Base-by-base conservation (phyloP, 805 yeast genomes). In the Cyberlindnera subsufficiens region DNA sequence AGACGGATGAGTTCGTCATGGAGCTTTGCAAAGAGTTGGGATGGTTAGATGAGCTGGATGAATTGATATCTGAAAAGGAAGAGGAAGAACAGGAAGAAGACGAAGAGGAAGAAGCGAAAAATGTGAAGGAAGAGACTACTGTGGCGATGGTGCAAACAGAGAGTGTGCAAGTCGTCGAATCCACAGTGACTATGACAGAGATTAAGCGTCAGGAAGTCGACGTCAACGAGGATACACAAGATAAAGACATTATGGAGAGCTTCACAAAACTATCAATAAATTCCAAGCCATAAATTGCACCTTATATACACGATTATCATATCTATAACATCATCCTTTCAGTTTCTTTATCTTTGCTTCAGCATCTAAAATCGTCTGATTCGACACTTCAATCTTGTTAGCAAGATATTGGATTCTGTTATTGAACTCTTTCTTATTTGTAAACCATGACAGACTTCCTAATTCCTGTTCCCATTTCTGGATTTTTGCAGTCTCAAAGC, bases 391-490 rank as follows among this genome's bases (percentile, higher is more conserved):
- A 46, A 90, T 78, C 65, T 88, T 88, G 25, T 65, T 71, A 7
- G 83, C 74, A 37, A 90, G 62, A 53, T 84, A 90, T 30, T 73
- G 74, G 44, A 86, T 59, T 54, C 98, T 71, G 16, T 71, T 71
- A 45, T 69, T 75, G 58, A 86, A 74, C 40, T 77, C 71, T 54
- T 75, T 78, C 19, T 71, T 63, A 39, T 73, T 75, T 2, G 68
- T 71, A 32, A 79, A 66, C 36, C 67, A 69, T 1, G 79, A 72
- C 40, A 86, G 70, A 22, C 70, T 71, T n/a, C 65, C 65, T 35
- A 91, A 64, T 55, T 91, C 97, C 19, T 72, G 80, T 58, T 90
- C 97, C 55, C 77, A 69, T 50, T 73, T 74, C 40, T 65, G 58
- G 39, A 91, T 82, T 54, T 82, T 78, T 2, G 67, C 70, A 10